Conservation (phyloP, 768 basidiomycete species). For the Boletus subcaerulescens region DNA sequence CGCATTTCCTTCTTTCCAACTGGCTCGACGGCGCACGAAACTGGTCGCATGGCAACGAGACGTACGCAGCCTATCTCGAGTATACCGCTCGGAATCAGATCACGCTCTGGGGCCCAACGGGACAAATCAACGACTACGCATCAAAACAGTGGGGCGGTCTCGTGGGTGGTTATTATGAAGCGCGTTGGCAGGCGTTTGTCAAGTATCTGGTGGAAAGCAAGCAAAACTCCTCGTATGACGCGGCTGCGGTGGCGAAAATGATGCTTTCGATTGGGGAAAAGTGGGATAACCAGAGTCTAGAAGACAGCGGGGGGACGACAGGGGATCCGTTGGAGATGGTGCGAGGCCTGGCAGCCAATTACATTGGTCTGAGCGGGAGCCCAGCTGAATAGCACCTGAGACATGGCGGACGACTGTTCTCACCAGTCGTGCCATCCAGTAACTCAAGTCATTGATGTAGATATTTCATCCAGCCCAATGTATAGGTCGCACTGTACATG, state of each 20-base stretch:
- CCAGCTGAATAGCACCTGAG: no score
- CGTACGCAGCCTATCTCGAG: slow-evolving; percentile 36
- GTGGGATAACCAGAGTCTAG: slow-evolving; percentile 29
- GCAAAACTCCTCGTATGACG: slow-evolving; percentile 28
- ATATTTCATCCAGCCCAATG: no score
- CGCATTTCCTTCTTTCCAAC: slow-evolving; percentile 32
- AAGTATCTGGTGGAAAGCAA: slow-evolving; percentile 31
- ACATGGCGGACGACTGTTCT: no score
- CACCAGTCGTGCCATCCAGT: no score
- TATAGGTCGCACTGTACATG: no score
- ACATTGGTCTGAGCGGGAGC: background rate
- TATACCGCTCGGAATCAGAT: slow-evolving; percentile 42
- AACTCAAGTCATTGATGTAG: no score
- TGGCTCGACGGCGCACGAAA: slow-evolving; percentile 36
- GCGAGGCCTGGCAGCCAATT: slow-evolving; percentile 8
- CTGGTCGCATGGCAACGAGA: slow-evolving; percentile 29
- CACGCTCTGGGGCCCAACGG: slow-evolving; percentile 42
- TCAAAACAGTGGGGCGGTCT: slow-evolving; percentile 44
- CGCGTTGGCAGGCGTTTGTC: slow-evolving; percentile 37
- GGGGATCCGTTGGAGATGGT: slow-evolving; percentile 26
- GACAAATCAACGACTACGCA: slow-evolving; percentile 42
- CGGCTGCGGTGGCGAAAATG: slow-evolving; percentile 15
- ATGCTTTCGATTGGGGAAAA: slow-evolving; percentile 35
- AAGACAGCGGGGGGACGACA: slow-evolving; percentile 3
- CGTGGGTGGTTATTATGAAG: slow-evolving; percentile 35